phyloP scores from a whole-genome alignment of 2,329 filamentous ascomycete genomes.

The Fusarium gaditjirri region DNA sequence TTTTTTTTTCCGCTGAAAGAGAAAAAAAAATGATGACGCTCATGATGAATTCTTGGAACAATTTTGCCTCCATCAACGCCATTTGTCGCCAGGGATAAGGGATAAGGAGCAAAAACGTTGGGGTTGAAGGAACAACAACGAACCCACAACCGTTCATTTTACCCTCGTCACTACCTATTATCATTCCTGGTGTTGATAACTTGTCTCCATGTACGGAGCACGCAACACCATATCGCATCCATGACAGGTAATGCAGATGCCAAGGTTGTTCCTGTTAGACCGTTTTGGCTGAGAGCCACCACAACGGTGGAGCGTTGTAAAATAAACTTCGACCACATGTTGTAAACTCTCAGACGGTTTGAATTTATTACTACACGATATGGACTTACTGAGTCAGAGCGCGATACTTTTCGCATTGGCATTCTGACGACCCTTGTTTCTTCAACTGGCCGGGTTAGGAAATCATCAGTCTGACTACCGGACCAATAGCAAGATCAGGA shows the following conservation, averaged over 20 bases:
- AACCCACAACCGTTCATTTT: background rate
- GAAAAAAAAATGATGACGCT: background rate
- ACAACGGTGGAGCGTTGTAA: background rate
- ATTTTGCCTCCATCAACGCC: background rate
- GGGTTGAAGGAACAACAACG: background rate
- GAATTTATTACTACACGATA: background rate
- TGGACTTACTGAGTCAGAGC: background rate
- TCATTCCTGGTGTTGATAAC: background rate
- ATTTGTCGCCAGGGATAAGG: background rate
- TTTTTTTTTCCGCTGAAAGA: background rate
- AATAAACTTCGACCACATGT: background rate
- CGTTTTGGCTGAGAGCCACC: background rate
- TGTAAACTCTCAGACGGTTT: background rate
- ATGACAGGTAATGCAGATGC: background rate
- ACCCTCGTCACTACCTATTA: background rate
- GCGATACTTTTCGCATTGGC: background rate
- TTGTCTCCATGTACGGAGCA: background rate
- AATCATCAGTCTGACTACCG: background rate
- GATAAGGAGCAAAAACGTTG: background rate
- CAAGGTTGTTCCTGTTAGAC: background rate
- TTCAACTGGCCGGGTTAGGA: background rate
- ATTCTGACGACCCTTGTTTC: background rate
- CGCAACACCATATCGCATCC: background rate
- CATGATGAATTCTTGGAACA: constrained; percentile 1
- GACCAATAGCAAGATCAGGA: background rate